Evolutionary conservation across 495 filamentous ascomycete genomes (phyloP).

Genomic region (Neurospora terricola): DNA sequence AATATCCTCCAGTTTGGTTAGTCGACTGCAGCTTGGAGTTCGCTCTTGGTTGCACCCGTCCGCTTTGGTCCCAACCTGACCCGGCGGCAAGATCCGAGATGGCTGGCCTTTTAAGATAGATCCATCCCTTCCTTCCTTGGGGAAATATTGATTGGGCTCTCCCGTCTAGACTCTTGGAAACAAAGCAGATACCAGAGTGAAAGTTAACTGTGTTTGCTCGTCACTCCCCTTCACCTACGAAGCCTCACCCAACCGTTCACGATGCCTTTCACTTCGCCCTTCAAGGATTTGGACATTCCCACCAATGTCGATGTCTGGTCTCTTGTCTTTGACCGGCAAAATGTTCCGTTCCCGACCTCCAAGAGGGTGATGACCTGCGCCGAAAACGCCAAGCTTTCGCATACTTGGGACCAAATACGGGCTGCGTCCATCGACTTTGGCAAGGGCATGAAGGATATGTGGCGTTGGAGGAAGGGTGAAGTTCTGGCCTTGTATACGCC

Average conservation of each 20-base stretch:
- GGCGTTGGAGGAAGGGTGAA: constrained; percentile 74
- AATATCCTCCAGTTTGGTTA: neutral
- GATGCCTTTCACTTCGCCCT: constrained; percentile 50
- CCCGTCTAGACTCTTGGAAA: neutral
- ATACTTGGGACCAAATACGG: constrained; percentile 64
- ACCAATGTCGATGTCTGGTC: constrained; percentile 55
- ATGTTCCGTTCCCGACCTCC: constrained; percentile 10
- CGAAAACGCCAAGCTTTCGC: constrained; percentile 52
- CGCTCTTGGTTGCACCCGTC: neutral
- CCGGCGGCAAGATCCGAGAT: neutral
- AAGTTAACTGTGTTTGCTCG: too few relatives aligned
- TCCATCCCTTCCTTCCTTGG: neutral
- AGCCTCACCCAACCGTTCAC: neutral
- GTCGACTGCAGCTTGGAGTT: neutral
- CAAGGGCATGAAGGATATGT: constrained; percentile 58
- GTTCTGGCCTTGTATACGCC: constrained; percentile 60
- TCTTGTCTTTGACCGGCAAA: constrained; percentile 48
- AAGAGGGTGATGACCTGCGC: constrained; percentile 69
- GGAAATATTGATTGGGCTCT: neutral
- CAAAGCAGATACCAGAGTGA: neutral
- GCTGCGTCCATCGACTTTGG: constrained; percentile 64
- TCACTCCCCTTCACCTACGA: too few relatives aligned
- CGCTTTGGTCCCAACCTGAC: too few relatives aligned
- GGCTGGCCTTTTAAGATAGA: neutral
- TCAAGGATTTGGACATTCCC: constrained; percentile 51